A percentile compares a stretch with the other conserved stretches of the same genome.
These are phyloP conservation scores for Calonectria crousiana DNA, from an alignment of 2,329 filamentous ascomycete species.

Conservation along the genomic window DNA sequence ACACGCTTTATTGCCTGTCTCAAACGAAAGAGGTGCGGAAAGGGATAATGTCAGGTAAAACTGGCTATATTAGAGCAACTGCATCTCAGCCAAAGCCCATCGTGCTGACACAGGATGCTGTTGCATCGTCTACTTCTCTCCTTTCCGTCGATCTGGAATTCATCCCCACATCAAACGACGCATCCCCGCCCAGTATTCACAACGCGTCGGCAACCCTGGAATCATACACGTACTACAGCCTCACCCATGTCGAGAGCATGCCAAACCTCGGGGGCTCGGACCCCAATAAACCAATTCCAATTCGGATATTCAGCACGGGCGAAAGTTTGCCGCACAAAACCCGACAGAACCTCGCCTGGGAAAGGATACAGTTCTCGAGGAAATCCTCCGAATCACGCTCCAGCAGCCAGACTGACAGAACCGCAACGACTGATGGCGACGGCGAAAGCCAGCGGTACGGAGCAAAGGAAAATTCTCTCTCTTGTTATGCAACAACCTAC, in stretches of 20 bases:
- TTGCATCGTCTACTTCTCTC: constrained; percentile 20
- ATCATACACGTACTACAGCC: constrained; percentile 32
- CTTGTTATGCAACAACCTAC: background rate
- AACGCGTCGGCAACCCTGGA: constrained; percentile 28
- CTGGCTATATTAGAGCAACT: constrained; percentile 28
- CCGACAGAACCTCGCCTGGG: background rate
- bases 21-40: constrained; percentile 35
- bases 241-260: constrained; percentile 26
- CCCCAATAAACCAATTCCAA: background rate
- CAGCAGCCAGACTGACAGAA: background rate
- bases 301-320: background rate
- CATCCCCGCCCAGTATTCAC: constrained; percentile 24
- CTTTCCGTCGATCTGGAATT: constrained; percentile 33
- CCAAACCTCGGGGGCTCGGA: constrained; percentile 16
- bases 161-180: constrained; percentile 28
- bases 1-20: constrained; percentile 19
- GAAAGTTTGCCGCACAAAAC: background rate
- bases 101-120: constrained; percentile 30
- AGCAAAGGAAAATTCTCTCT: background rate
- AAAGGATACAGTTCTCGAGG: background rate
- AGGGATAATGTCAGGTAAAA: constrained; percentile 25
- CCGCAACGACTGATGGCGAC: background rate
- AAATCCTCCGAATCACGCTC: background rate
- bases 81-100: constrained; percentile 29
- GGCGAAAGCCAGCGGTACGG: background rate